Evolutionary conservation across 305 asterid genomes (phyloP).

Genomic region (Rubia balearica): DNA sequence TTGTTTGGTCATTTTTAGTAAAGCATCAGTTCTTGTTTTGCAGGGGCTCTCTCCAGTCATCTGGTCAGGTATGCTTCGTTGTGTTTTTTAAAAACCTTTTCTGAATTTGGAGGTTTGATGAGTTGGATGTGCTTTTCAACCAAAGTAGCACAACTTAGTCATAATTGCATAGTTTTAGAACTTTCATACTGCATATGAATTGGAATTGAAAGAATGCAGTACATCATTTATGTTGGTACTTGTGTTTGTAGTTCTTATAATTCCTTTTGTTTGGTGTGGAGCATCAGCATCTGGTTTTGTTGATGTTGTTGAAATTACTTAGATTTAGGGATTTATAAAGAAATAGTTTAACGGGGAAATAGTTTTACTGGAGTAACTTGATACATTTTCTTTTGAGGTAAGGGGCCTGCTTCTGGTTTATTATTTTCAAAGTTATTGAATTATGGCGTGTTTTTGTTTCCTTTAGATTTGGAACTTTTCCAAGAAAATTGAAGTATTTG

Average conservation of each 20-base stretch:
- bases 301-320: neutral
- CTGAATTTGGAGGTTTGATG: neutral
- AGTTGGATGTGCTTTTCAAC: neutral
- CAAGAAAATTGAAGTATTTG: no score
- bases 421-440: neutral
- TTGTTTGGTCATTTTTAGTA: conserved; percentile 14
- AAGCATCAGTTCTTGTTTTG: conserved; percentile 30
- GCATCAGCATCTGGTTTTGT: neutral
- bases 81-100: neutral
- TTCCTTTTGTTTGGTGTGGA: neutral
- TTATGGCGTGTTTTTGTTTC: neutral
- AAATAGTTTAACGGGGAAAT: no score
- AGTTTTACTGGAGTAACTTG: neutral
- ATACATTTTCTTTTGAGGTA: neutral
- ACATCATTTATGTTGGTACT: neutral
- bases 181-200: neutral
- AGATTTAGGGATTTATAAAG: neutral
- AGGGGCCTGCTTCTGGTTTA: neutral
- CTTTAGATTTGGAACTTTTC: neutral
- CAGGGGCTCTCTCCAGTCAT: conserved; percentile 59
- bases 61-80: conserved; percentile 57
- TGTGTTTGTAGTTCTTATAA: neutral
- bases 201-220: neutral
- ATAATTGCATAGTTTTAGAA: neutral
- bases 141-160: neutral